Base-by-base conservation (phyloP, 768 basidiomycete genomes). In the Chlorophyllum brunneum region DNA sequence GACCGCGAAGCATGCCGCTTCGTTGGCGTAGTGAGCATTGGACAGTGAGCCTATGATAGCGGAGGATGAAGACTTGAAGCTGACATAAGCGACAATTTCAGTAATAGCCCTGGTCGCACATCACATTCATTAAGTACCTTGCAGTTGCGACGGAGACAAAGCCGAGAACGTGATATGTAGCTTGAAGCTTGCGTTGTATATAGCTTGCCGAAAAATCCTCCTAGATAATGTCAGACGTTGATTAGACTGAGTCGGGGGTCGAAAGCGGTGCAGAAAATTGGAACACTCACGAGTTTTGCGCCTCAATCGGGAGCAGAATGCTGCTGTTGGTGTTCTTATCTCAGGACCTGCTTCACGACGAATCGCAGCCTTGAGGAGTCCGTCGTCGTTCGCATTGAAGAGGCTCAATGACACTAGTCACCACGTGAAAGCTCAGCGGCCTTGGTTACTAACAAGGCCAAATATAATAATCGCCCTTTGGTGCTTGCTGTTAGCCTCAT, bases 1-100 rank as follows among this genome's bases (percentile, higher is more conserved):
- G 83, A 80, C 42, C 67, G 65, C 31, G 82, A 82, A 24, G 83
- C 82, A 48, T 69, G 70, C 54, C 88, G 78, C 70, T 90, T 90
- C 44, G 66, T 58, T 15, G 48, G 46, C 1, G 54, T 48, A 23
- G 39, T 42, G 46, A 44, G 46, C 54, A 48, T 49, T 16, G 40
- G 26, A 10, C 6, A 37, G 11, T 13, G 18, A 13, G 22, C 8
- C n/a, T 37, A 31, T 46, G 44, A 23, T 46, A 29, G 45, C 18
- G 27, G 20, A 46, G 39, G 33, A 36, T 13, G 51, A 39, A 46
- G 51, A 39, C 43, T 18, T 54, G 20, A 23, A 42, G 49, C 49
- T 51, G 40, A 51, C 40, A 51, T 51, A 51, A 51, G 40, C 49
- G 43, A 42, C 23, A 33, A 24, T 41, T 31, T 51, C 49, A 51